These are phyloP conservation scores for Paxillus ammoniavirescens DNA, from an alignment of 768 basidiomycete species.

Conservation along the genomic window DNA sequence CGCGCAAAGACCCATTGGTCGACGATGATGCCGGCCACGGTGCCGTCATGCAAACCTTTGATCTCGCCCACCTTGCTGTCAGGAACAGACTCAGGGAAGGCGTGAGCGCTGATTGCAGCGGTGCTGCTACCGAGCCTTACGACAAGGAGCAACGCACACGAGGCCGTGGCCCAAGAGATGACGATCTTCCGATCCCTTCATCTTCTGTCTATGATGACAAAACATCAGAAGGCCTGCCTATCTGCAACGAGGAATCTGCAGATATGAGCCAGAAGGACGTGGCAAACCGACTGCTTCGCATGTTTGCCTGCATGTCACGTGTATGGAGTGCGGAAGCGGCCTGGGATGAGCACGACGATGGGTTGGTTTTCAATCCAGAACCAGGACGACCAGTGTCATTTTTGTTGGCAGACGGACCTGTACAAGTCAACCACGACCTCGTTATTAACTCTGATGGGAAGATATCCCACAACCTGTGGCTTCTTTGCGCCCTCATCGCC, in stretches of 20 bases:
- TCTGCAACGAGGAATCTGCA: constrained; percentile 1
- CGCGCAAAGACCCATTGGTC: constrained; percentile 2
- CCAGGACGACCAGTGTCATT: constrained; percentile 16
- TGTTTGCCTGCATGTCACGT: constrained; percentile 21
- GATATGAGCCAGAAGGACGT: constrained; percentile 11
- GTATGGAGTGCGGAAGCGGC: constrained; percentile 20
- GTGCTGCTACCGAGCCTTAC: constrained; percentile 17
- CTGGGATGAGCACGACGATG: constrained; percentile 27
- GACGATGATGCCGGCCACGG: not conserved
- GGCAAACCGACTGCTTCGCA: constrained; percentile 11
- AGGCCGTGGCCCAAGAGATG: constrained; percentile 17
- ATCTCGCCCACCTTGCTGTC: constrained; percentile 9
- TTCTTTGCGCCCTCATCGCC: constrained; percentile 36
- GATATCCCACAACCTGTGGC: constrained; percentile 51
- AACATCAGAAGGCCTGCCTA: not conserved
- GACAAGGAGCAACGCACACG: constrained; percentile 17
- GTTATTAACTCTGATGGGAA: constrained; percentile 50
- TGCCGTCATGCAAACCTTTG: constrained; percentile 18
- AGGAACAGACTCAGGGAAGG: constrained; percentile 29
- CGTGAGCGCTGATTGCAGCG: constrained; percentile 22
- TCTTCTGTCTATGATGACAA: constrained; percentile 2
- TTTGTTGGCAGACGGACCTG: constrained; percentile 13
- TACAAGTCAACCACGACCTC: constrained; percentile 23
- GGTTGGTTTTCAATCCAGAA: constrained; percentile 26
- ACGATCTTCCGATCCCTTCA: constrained; percentile 5